Conservation (phyloP, 2,329 filamentous ascomycete genomes). For the Fusarium temperatum region DNA sequence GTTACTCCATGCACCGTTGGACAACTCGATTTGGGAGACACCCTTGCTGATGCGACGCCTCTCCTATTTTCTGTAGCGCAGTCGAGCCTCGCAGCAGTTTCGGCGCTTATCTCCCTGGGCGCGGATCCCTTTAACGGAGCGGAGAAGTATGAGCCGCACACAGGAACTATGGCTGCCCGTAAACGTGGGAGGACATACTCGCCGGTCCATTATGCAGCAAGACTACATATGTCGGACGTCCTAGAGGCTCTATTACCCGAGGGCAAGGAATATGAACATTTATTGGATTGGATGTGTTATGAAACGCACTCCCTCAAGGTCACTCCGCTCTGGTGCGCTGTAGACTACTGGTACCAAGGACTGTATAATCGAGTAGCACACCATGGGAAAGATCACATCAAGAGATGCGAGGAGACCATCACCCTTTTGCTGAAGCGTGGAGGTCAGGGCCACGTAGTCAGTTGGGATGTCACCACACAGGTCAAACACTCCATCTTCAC, state of each 20-base stretch:
- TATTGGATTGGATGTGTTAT: background rate
- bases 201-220: background rate
- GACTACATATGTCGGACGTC: background rate
- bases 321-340: background rate
- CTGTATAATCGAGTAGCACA: background rate
- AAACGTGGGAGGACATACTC: background rate
- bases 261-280: background rate
- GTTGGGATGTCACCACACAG: background rate
- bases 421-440: background rate
- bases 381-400: fast-evolving
- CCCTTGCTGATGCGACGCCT: background rate
- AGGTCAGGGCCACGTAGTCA: background rate
- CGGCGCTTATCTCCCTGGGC: fast-evolving
- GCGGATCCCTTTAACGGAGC: background rate
- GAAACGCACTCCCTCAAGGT: background rate
- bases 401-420: background rate
- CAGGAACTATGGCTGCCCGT: background rate
- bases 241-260: background rate
- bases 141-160: background rate
- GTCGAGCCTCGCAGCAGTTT: background rate
- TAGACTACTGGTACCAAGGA: background rate
- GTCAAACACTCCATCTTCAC: background rate
- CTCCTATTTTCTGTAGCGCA: fast-evolving
- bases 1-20: background rate
- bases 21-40: background rate